Evolutionary conservation across 1,284 basidiomycete species (phyloP).

Genomic region (Cystobasidium sp.): DNA sequence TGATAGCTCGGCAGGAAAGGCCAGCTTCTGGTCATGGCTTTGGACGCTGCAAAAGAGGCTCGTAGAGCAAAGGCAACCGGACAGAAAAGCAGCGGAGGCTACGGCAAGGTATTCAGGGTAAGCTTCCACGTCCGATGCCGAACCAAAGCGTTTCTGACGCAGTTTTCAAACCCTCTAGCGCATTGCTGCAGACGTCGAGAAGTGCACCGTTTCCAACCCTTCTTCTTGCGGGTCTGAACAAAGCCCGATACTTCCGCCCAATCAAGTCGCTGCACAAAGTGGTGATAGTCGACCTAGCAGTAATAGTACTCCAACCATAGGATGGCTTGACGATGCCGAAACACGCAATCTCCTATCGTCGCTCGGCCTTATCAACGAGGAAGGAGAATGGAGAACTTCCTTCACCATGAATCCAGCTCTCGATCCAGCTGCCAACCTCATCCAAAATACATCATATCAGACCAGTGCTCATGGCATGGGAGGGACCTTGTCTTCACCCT

Average conservation of each 20-base stretch:
- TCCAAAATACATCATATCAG: neutral
- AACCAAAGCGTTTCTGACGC: neutral
- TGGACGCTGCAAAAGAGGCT: conserved; percentile 36
- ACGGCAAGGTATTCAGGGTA: conserved; percentile 29
- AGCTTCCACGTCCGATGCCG: neutral
- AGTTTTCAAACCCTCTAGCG: neutral
- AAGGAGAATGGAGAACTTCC: conserved; percentile 22
- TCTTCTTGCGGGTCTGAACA: conserved; percentile 16
- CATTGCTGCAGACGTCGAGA: conserved; percentile 21
- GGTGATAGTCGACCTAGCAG: conserved; percentile 3
- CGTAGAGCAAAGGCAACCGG: conserved; percentile 15
- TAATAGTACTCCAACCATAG: conserved; percentile 16
- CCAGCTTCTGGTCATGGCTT: conserved; percentile 20
- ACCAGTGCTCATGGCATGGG: neutral
- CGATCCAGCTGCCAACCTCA: conserved; percentile 12
- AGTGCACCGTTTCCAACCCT: conserved; percentile 3
- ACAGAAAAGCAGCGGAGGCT: conserved; percentile 16
- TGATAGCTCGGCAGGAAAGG: conserved; percentile 22
- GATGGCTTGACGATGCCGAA: conserved; percentile 32
- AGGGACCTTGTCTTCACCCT: neutral
- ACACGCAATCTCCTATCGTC: conserved; percentile 31
- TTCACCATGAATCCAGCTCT: conserved; percentile 22
- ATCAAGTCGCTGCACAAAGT: neutral
- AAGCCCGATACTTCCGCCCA: neutral
- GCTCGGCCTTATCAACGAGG: conserved; percentile 27